Conservation (phyloP, 306 rosid genomes). For the Inga laurina region DNA sequence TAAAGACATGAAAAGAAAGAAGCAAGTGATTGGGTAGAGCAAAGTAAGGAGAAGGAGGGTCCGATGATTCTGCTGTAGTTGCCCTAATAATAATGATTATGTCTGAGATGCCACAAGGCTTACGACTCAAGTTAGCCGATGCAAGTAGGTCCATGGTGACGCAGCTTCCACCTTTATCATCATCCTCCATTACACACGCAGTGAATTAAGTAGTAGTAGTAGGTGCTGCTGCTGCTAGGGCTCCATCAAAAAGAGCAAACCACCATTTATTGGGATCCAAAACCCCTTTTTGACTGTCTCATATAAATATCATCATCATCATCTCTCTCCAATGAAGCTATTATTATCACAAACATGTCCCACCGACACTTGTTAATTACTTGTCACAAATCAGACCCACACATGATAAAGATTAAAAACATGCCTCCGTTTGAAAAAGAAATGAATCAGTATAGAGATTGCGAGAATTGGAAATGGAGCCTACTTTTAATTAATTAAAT, state of each 20-base stretch:
- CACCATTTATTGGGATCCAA: slow-evolving; percentile 6
- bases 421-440: neutral
- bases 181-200: neutral
- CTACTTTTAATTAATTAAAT: neutral
- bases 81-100: slow-evolving; percentile 37
- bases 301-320: neutral
- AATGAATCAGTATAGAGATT: neutral
- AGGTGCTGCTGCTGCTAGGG: neutral
- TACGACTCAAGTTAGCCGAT: slow-evolving; percentile 34
- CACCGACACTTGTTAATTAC: neutral
- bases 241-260: slow-evolving; percentile 8
- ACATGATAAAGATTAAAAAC: neutral
- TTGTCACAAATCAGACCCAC: neutral
- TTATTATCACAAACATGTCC: neutral
- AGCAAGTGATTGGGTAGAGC: slow-evolving; percentile 24
- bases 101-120: slow-evolving; percentile 38
- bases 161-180: neutral
- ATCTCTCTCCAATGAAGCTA: neutral
- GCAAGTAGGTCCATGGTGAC: slow-evolving; percentile 35
- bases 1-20: slow-evolving; percentile 27
- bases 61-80: slow-evolving; percentile 5
- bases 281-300: neutral
- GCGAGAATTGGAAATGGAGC: neutral
- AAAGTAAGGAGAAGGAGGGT: slow-evolving; percentile 25
- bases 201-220: neutral